Evolutionary conservation across 1,284 basidiomycete species (phyloP), one percentile per base, ranked within the genome.

Genomic region (Earliella scabrosa): DNA sequence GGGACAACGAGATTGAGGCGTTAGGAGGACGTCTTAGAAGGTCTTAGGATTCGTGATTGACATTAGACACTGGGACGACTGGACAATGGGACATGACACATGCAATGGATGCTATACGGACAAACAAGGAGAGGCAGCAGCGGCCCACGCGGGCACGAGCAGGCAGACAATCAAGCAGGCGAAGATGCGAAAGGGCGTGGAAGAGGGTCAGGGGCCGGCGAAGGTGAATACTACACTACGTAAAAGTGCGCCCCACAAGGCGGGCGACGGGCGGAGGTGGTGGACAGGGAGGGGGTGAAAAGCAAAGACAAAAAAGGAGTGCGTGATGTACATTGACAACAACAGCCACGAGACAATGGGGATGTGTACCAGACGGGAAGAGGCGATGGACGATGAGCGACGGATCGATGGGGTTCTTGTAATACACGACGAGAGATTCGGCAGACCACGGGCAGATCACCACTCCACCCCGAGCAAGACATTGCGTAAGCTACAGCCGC

Each of bases 221-320:
- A 61, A 57, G 56, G 52, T 50, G 61, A 66, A 66, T 60, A 64
- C 65, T 66, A 68, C 65, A 63, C 62, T 68, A 68, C 66, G 60
- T 60, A 62, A 65, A 66, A 63, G n/a, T 60, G 64, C 58, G 45
- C 36, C 52, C 52, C 54, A 53, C 52, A 45, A 47, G 36, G 21
- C 39, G 20, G 40, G 45, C 38, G 44, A 36, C 43, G 29, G 29
- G 4, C 45, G 24, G 29, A 14, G 14, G 48, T 20, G 43, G 44
- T 26, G n/a, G 7, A 31, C 7, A 27, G 36, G 41, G 23, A n/a
- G 31, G 52, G 29, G 50, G 50, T 39, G 4, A 59, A 56, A 52
- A 53, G 54, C 53, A 54, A 59, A 45, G 26, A 50, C 46, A 29
- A 54, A 61, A 47, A 50, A 27, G 6, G 29, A 45, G 44, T 24